Percentiles rank a stretch among this genome's conserved stretches.
Conservation (phyloP, 2,329 filamentous ascomycete species). For the Hypoxylon sp. region DNA sequence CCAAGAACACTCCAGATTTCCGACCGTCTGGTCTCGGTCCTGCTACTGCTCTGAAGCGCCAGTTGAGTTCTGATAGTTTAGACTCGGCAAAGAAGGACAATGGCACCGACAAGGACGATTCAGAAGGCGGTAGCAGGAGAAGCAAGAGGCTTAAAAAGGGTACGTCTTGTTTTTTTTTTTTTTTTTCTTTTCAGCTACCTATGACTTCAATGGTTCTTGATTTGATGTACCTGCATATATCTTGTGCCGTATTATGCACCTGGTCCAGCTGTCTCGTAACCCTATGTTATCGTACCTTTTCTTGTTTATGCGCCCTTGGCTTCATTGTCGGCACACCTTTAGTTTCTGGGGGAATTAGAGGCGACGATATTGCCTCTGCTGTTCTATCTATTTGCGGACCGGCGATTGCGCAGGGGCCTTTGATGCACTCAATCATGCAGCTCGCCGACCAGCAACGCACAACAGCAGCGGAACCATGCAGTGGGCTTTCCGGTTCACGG, state of each 20-base stretch:
- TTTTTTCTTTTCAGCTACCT: background rate
- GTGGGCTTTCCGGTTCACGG: constrained; percentile 10
- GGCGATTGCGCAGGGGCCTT: constrained; percentile 24
- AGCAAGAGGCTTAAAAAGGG: constrained; percentile 95
- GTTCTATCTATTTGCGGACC: constrained; percentile 25
- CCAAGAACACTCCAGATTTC: constrained; percentile 74
- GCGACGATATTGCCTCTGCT: constrained; percentile 13
- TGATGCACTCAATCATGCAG: constrained; percentile 38
- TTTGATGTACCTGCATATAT: background rate
- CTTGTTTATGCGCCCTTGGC: background rate
- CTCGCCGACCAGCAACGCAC: constrained; percentile 31
- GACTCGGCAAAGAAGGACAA: constrained; percentile 63
- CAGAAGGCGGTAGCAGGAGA: constrained; percentile 77
- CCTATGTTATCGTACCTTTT: too few relatives aligned
- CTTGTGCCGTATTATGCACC: background rate
- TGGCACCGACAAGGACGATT: constrained; percentile 66
- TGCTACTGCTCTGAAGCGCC: constrained; percentile 79
- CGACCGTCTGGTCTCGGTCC: constrained; percentile 66
- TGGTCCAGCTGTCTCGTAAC: background rate
- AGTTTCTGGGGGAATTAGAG: background rate
- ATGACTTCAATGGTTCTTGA: background rate
- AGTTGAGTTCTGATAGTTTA: constrained; percentile 72
- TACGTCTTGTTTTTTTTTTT: constrained; percentile 55
- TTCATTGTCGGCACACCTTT: background rate
- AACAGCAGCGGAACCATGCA: constrained; percentile 24